Base-by-base conservation (phyloP, 257 asterid genomes). In the Vinca minor region DNA sequence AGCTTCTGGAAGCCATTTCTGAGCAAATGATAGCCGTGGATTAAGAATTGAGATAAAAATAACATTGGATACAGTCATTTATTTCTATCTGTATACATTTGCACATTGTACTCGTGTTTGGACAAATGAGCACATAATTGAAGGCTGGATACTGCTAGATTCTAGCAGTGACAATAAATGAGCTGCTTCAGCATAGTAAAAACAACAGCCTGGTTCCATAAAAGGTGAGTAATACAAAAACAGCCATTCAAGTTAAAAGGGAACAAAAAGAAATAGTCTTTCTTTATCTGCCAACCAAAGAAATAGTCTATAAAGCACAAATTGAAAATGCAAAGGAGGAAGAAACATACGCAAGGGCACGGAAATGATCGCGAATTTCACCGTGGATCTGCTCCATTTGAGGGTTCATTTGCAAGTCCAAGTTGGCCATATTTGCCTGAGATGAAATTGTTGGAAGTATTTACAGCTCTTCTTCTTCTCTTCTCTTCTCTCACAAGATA, bases 381-480 rank as follows among this genome's bases (percentile, higher is more conserved):
- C 95, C 96, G 48, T 87, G 95, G 86, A 89, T 86, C 95, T 89
- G 96, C 76, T 89, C 96, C 96, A 89, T 84, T 72, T 89, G 95
- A 75, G 96, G 83, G 75, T 66, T 89, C 96, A 89, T 89, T 74
- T 73, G 80, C 73, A 89, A 78, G 73, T 72, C 79, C 70, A 71
- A 47, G 53, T 64, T 70, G 44, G 73, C 73, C 66, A 62, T 62
- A 45, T 42, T 8, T 34, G 9, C 41, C 55, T 10, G n/a, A n/a
- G n/a, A n/a, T n/a, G n/a, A n/a, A n/a, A n/a, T n/a, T 39, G 44
- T 25, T 23, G 11, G 41, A 56, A 56, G 62, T 56, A 41, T 25
- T 34, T 41, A 12, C 35, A 20, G 66, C 66, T 62, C 55, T 23
- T 17, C 54, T 39, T 31, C 66, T 21, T 42, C 39, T n/a, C n/a